Conservation (phyloP, 176 grass and related monocot species). For the Stipa capillata region DNA sequence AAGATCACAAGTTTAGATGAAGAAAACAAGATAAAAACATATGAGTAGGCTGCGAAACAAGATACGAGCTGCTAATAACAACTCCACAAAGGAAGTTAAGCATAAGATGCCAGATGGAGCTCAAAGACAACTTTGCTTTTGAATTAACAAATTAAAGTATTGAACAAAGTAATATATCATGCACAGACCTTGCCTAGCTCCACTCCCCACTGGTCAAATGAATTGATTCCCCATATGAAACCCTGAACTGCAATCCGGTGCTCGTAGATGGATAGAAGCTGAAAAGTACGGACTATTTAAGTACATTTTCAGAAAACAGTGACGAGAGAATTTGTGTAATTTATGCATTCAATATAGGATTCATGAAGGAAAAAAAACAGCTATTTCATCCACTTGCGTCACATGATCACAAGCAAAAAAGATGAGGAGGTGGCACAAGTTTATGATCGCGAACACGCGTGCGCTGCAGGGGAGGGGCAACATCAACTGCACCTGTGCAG, state of each 20-base stretch:
- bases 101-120: neutral
- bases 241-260: constrained; percentile 87
- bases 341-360: neutral
- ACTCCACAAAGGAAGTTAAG: neutral
- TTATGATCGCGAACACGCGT: neutral
- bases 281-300: constrained; percentile 12
- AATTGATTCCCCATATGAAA: constrained; percentile 97
- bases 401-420: constrained; percentile 5
- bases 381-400: neutral
- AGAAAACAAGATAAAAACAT: neutral
- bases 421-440: neutral
- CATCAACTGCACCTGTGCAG: too few relatives aligned
- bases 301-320: neutral
- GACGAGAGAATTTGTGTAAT: neutral
- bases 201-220: constrained; percentile 97
- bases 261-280: constrained; percentile 95
- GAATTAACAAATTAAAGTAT: neutral
- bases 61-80: neutral
- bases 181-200: constrained; percentile 85
- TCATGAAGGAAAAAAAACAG: neutral
- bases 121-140: neutral
- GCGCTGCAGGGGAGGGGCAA: too few relatives aligned
- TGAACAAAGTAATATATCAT: neutral
- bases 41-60: neutral
- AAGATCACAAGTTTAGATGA: neutral